Conservation (phyloP, 164 flowering plant genomes). For the Aristolochia californica region DNA sequence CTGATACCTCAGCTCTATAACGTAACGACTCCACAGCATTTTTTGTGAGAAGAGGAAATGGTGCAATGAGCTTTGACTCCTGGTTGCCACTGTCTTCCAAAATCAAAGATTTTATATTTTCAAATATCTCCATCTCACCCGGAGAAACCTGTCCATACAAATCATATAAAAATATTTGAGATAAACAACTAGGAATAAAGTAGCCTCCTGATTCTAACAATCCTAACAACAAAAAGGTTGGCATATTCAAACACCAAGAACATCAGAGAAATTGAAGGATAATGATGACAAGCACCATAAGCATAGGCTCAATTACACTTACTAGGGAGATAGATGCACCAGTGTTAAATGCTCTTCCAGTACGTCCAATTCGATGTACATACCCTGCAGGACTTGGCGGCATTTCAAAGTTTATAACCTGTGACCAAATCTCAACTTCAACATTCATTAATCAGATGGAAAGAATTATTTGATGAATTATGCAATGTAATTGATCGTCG, state of each 20-base stretch:
- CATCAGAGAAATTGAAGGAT: not conserved
- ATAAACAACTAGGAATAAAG: not conserved
- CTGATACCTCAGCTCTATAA: conserved; percentile 86
- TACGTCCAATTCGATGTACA: conserved; percentile 94
- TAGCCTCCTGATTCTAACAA: too few species aligned
- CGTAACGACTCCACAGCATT: conserved; percentile 91
- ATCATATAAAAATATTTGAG: not conserved
- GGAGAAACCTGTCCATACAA: conserved; percentile 51
- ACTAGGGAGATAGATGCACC: conserved; percentile 91
- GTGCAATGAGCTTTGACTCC: conserved; percentile 38
- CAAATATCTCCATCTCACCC: conserved; percentile 73
- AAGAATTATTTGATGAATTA: too few species aligned
- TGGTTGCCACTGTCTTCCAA: conserved; percentile 48
- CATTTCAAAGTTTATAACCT: conserved; percentile 95
- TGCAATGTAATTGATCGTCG: too few species aligned
- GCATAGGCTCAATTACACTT: conserved; percentile 17
- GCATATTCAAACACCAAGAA: not conserved
- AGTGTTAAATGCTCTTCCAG: conserved; percentile 83
- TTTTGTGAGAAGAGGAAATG: conserved; percentile 68
- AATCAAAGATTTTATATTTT: conserved; percentile 62
- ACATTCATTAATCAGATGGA: too few species aligned
- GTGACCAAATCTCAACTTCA: conserved; percentile 5
- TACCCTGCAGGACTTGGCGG: conserved; percentile 69
- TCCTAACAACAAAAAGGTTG: too few species aligned
- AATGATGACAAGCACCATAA: too few species aligned